These are phyloP conservation scores for Claviceps pazoutovae DNA, from an alignment of 2,329 filamentous ascomycete genomes.

Conservation along the genomic window DNA sequence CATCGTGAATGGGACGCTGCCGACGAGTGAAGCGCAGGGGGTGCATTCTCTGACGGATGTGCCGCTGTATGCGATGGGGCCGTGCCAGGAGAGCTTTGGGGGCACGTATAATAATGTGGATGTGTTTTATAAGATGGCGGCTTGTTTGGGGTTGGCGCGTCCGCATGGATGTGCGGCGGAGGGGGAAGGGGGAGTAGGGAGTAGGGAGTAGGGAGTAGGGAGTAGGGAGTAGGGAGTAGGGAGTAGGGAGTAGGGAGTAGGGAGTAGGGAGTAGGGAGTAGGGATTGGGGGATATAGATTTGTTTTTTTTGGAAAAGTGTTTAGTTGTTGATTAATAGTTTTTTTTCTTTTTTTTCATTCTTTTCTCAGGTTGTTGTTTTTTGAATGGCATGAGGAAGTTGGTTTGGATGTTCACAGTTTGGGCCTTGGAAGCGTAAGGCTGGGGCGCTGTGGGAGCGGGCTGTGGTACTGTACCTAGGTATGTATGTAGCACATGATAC, in stretches of 20 bases:
- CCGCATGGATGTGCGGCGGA: constrained; percentile 4
- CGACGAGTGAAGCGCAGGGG: constrained; percentile 47
- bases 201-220: constrained; percentile 6
- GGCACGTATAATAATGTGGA: constrained; percentile 60
- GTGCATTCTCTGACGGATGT: constrained; percentile 70
- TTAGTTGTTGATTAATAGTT: no score
- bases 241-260: constrained; percentile 6
- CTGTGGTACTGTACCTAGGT: no score
- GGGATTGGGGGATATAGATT: background rate
- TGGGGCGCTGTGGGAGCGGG: no score
- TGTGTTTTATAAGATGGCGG: constrained; percentile 61
- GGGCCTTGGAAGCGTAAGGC: no score
- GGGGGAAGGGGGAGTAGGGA: constrained; percentile 3
- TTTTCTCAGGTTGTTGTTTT: no score
- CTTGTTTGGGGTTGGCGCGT: constrained; percentile 44
- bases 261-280: constrained; percentile 3
- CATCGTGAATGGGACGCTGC: constrained; percentile 62
- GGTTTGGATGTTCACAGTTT: no score
- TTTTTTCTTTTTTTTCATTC: no score
- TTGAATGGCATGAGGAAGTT: no score
- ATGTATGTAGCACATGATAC: no score
- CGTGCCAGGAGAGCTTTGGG: constrained; percentile 64
- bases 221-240: background rate
- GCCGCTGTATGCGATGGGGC: constrained; percentile 63
- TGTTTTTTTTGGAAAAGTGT: no score